Percentiles rank a stretch among this genome's conserved stretches.
phyloP scores from a whole-genome alignment of 805 yeast species.

The Schwanniomyces occidentalis region DNA sequence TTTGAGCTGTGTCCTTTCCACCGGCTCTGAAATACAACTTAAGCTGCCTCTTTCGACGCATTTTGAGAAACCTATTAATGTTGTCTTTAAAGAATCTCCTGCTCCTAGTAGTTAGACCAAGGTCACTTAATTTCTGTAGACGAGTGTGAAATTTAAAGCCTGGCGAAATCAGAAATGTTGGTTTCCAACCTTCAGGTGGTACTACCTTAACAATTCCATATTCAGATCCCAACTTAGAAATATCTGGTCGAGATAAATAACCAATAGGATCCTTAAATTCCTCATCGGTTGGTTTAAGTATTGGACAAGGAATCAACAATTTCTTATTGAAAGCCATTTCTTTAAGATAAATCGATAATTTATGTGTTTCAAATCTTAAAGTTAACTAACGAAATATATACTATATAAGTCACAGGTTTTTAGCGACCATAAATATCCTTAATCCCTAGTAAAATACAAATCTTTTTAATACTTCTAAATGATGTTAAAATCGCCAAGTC shows the following conservation, averaged over 20 bases:
- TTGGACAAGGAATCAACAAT: constrained; percentile 43
- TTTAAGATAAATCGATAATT: too few relatives aligned
- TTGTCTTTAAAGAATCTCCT: constrained; percentile 63
- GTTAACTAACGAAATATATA: too few relatives aligned
- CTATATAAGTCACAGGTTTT: too few relatives aligned
- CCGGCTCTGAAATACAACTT: constrained; percentile 20
- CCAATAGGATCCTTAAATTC: constrained; percentile 53
- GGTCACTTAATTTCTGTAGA: constrained; percentile 63
- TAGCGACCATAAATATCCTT: too few relatives aligned
- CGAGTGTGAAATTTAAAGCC: constrained; percentile 66
- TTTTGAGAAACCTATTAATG: constrained; percentile 54
- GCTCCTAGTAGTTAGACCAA: constrained; percentile 62
- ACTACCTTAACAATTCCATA: constrained; percentile 54
- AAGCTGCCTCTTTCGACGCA: constrained; percentile 35
- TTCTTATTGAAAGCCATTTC: constrained; percentile 12
- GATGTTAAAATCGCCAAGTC: too few relatives aligned
- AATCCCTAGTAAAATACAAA: too few relatives aligned
- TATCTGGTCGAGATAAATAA: constrained; percentile 44
- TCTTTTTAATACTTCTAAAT: too few relatives aligned
- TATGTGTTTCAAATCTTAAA: too few relatives aligned
- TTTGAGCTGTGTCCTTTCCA: not conserved
- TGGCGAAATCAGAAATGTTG: constrained; percentile 56
- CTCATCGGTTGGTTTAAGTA: constrained; percentile 41
- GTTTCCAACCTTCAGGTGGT: constrained; percentile 56
- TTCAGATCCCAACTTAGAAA: constrained; percentile 41